phyloP scores from a whole-genome alignment of 139 green algal genomes.

The Zygnema cylindricum region DNA sequence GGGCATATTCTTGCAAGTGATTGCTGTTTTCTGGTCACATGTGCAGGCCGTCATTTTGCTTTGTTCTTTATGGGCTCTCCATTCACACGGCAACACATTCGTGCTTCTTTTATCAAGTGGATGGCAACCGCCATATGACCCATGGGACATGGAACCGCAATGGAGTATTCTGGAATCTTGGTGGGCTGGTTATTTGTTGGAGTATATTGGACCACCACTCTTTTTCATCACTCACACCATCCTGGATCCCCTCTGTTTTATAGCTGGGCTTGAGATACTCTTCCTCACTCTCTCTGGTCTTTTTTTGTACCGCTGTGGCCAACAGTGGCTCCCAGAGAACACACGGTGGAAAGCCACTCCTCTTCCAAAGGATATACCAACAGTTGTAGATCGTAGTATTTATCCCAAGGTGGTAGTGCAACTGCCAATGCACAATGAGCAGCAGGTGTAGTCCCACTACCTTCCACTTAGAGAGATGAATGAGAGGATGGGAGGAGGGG shows the following conservation, averaged over 20 bases:
- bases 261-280: neutral
- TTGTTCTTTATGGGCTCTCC: neutral
- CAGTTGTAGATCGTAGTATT: neutral
- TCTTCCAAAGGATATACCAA: neutral
- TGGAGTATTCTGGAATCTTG: neutral
- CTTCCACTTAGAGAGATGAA: too few relatives aligned
- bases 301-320: neutral
- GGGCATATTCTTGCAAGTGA: too few relatives aligned
- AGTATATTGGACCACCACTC: neutral
- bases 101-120: neutral
- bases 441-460: constrained; percentile 14
- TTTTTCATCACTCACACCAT: neutral
- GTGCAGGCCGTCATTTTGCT: neutral
- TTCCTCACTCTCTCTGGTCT: neutral
- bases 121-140: neutral
- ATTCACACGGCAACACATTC: neutral
- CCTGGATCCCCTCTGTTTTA: neutral
- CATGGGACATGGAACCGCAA: neutral
- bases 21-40: too few relatives aligned
- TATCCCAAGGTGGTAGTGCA: constrained; percentile 27
- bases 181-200: neutral
- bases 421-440: constrained; percentile 53
- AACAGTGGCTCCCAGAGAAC: neutral
- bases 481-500: too few relatives aligned
- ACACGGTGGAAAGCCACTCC: neutral